phyloP scores from a whole-genome alignment of 345 rosid genomes.

The Sisymbrium altissimum region DNA sequence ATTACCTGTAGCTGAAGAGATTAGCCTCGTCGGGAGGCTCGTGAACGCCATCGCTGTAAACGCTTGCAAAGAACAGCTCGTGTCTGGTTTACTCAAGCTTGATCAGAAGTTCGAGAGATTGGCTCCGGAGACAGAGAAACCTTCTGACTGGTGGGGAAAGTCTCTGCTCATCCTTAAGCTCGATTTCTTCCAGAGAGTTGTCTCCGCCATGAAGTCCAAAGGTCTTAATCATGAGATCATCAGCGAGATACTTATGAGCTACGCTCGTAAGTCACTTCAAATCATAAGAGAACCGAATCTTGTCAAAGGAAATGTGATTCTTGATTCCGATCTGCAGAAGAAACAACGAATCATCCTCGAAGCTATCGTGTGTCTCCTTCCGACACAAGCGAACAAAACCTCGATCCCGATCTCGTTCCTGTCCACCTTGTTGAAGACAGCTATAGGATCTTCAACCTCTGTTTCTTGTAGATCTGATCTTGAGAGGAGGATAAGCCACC shows the following conservation, averaged over 20 bases:
- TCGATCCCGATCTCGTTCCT: slow-evolving; percentile 86
- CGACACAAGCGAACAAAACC: slow-evolving; percentile 84
- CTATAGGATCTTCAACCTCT: slow-evolving; percentile 58
- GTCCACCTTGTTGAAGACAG: slow-evolving; percentile 75
- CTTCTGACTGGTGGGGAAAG: slow-evolving; percentile 92
- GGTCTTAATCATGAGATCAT: slow-evolving; percentile 90
- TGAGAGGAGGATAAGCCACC: slow-evolving; percentile 85
- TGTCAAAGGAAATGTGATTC: slow-evolving; percentile 43
- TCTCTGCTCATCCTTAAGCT: slow-evolving; percentile 66
- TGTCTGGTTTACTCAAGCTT: slow-evolving; percentile 83
- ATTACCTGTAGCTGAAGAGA: slow-evolving; percentile 75
- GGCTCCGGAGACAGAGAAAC: slow-evolving; percentile 54
- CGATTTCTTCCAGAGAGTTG: slow-evolving; percentile 79
- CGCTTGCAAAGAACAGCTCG: slow-evolving; percentile 91
- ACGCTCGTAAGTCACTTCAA: slow-evolving; percentile 76
- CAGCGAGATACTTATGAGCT: slow-evolving; percentile 77
- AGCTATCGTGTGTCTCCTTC: slow-evolving; percentile 66
- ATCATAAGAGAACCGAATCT: slow-evolving; percentile 43
- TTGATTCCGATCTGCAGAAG: slow-evolving; percentile 72
- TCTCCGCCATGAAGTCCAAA: slow-evolving; percentile 81
- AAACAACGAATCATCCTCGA: slow-evolving; percentile 76
- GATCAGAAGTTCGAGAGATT: slow-evolving; percentile 57
- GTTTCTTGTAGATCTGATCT: slow-evolving; percentile 83
- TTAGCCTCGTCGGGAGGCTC: slow-evolving; percentile 62
- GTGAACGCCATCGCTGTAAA: slow-evolving; percentile 74